Evolutionary conservation across 1,139 yeast genomes (phyloP).

Genomic region (Blastobotrys elegans): DNA sequence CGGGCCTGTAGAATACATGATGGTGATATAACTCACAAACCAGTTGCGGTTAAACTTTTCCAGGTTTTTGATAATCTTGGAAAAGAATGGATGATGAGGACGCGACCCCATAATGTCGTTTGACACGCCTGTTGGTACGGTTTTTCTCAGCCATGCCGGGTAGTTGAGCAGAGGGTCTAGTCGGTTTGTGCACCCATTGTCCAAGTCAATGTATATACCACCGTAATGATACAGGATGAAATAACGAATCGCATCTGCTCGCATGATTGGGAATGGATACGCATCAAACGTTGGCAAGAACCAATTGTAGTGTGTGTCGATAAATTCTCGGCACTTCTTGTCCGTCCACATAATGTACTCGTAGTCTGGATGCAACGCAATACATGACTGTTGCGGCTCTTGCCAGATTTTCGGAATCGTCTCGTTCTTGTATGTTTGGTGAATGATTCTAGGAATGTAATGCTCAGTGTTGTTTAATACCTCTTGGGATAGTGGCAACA

Average conservation of each 20-base stretch:
- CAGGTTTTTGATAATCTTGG: constrained; percentile 61
- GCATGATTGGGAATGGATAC: constrained; percentile 74
- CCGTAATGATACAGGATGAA: constrained; percentile 80
- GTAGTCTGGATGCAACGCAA: constrained; percentile 67
- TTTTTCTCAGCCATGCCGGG: constrained; percentile 83
- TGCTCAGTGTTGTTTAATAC: background rate
- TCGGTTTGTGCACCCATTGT: constrained; percentile 75
- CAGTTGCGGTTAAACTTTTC: constrained; percentile 43
- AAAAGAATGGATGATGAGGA: constrained; percentile 82
- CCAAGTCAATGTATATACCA: constrained; percentile 86
- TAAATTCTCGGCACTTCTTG: constrained; percentile 72
- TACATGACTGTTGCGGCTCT: constrained; percentile 70
- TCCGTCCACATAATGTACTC: constrained; percentile 87
- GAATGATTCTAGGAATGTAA: constrained; percentile 78
- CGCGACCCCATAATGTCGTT: constrained; percentile 91
- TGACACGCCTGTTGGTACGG: constrained; percentile 86
- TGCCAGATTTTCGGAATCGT: constrained; percentile 79
- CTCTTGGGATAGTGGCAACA: background rate
- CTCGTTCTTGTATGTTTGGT: constrained; percentile 81
- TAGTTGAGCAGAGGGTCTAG: constrained; percentile 75
- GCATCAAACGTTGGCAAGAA: constrained; percentile 71
- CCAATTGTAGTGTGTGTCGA: constrained; percentile 78
- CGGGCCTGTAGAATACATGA: constrained; percentile 94
- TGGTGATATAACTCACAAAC: constrained; percentile 75
- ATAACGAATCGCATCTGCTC: constrained; percentile 92